Conservation (phyloP, 2,329 filamentous ascomycete species). For the Sclerotinia glacialis region DNA sequence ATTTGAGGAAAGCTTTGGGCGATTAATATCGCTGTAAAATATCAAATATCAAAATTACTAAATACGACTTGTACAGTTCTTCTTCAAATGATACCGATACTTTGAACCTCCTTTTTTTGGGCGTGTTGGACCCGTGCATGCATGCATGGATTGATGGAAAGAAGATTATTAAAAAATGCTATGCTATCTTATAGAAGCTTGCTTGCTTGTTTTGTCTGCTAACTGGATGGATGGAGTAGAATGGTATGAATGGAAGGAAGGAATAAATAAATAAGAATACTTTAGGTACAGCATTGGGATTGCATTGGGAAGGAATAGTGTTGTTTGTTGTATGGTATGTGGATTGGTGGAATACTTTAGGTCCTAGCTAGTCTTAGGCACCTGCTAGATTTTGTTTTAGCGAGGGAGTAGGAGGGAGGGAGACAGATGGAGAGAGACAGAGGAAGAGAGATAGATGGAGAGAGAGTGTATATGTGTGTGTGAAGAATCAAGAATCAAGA, state of each 20-base stretch:
- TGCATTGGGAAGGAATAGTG: background rate
- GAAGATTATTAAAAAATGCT: background rate
- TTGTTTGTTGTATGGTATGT: background rate
- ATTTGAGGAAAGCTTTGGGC: conserved; percentile 54
- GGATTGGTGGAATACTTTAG: background rate
- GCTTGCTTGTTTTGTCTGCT: background rate
- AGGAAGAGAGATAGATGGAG: background rate
- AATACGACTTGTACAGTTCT: conserved; percentile 8
- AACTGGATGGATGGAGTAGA: background rate
- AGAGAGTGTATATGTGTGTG: no score
- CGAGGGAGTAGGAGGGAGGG: background rate
- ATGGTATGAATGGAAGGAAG: background rate
- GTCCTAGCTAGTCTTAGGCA: no score
- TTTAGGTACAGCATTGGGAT: background rate
- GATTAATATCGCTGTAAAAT: background rate
- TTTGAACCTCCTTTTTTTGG: background rate
- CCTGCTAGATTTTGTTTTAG: background rate
- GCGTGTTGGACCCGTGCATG: background rate
- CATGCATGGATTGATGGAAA: background rate
- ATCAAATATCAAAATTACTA: background rate
- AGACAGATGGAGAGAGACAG: background rate
- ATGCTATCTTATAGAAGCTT: background rate
- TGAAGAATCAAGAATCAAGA: no score
- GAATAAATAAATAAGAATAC: background rate
- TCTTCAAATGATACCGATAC: background rate